A percentile compares a stretch with the other conserved stretches of the same genome.
Conservation (phyloP, 352 stramenopile species). For the Phytophthora multivora region DNA sequence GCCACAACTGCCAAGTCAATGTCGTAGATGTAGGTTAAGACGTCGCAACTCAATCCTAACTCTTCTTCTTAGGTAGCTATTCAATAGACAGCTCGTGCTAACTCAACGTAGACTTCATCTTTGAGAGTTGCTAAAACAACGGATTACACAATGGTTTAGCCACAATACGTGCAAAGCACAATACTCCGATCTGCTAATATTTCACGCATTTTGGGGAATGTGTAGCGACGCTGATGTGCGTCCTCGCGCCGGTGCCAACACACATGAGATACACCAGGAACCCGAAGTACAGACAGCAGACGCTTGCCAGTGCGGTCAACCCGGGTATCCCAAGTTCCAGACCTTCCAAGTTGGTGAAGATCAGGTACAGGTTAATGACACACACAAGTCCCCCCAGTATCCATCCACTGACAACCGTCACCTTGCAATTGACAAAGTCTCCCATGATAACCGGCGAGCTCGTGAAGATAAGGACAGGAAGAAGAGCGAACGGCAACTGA, state of each 20-base stretch:
- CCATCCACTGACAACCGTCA: conserved; percentile 56
- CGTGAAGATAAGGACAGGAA: conserved; percentile 81
- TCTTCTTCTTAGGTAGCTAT: too few species aligned
- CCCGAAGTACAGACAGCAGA: conserved; percentile 60
- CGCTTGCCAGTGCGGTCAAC: conserved; percentile 31
- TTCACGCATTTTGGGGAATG: too few species aligned
- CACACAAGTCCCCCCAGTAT: conserved; percentile 60
- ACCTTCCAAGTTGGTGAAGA: conserved; percentile 60
- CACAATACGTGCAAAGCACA: too few species aligned
- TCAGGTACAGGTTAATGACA: conserved; percentile 77
- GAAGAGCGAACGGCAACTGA: conserved; percentile 90
- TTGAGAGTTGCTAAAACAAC: too few species aligned
- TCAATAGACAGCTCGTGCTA: too few species aligned
- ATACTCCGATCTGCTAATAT: too few species aligned
- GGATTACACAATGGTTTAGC: too few species aligned
- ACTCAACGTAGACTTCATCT: too few species aligned
- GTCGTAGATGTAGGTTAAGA: too few species aligned
- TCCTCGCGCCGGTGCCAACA: background rate
- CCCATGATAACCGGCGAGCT: conserved; percentile 81
- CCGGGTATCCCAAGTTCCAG: conserved; percentile 42
- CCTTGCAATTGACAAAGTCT: conserved; percentile 56
- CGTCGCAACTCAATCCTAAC: too few species aligned
- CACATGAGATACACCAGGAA: conserved; percentile 61
- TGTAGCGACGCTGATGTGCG: too few species aligned
- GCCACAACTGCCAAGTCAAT: too few species aligned